Base-by-base conservation (phyloP, 139 green algal genomes). In the Coccomyxa sp. region DNA sequence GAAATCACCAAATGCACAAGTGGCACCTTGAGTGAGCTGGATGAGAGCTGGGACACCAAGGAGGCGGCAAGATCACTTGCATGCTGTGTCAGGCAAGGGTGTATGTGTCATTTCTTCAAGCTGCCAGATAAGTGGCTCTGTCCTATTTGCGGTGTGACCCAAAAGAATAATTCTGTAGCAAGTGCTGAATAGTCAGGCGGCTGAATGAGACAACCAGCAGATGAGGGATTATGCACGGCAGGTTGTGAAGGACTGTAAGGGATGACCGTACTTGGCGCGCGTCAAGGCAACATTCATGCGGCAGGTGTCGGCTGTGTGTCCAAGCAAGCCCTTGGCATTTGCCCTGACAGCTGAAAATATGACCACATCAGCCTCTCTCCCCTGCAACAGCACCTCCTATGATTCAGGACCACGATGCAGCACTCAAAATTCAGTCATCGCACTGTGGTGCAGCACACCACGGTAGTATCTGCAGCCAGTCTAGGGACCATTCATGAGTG, bases 261-360 rank as follows among this genome's bases (percentile, higher is more conserved):
- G 35, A 36, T 5, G 1, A 33, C 34, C 40, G 39, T 78, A 79
- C 35, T 84, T 77, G 1, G 88, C 91, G 8, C 91, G 81, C 1
- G 91, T 95, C 10, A 95, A 79, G 0, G 78, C 90, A 44, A 95
- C 91, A 41, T 95, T 95, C 88, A 94, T 93, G 69, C 91, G 87
- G 16, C 90, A 75, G 7, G 89, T 83, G 73, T 94, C 89, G 35
- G 85, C 82, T n/a, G 93, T 81, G 74, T 93, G 93, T 33, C 91
- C 91, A 7, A 95, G 68, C 33, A 34, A 55, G 39, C 54, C 54
- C 27, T 72, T n/a, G 24, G 55, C 37, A 33, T 27, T 50, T 7
- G 36, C 90, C 10, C 92, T 81, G 22, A 93, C 88, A 80, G 84
- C 89, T 58, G 76, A 86, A 80, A 94, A 89, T 64, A 94, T 83